Base-by-base conservation (phyloP, 2,329 filamentous ascomycete genomes). In the Hansfordia pulvinata region DNA sequence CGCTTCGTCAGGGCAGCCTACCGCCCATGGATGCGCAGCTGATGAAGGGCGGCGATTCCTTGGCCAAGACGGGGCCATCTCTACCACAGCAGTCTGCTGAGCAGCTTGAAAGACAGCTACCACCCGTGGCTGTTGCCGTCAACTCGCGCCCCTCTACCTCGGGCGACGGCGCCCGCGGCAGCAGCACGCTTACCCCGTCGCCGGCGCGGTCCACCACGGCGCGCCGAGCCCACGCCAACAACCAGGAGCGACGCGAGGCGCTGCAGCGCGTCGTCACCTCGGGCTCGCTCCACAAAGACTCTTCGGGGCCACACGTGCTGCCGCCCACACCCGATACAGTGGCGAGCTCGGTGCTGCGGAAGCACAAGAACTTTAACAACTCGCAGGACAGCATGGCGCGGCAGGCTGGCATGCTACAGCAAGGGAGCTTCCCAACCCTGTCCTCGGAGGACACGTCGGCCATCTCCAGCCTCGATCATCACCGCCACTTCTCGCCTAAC, bases 271-370 rank as follows among this genome's bases (percentile, higher is more conserved):
- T 70, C 6, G 40, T 59, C 17, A 69, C 64, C 0, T 60, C 64
- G 17, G 53, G 53, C n/a, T 40, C 52, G 30, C 32, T 52, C 39
- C 33, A 50, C 5, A 47, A 47, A 34, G 58, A 53, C 47, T 52
- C 38, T 32, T 57, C 26, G 2, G 50, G 56, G 28, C 53, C 58
- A 5, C 56, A 60, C 11, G 47, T 46, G 11, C 47, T 72, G 2
- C 69, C 69, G 8, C 69, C 69, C 0, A 73, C 69, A 0, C 69
- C 69, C 0, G 68, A 73, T 35, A 73, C 69, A 0, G 64, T 71
- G 12, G 69, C 68, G 2, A 69, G 64, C 3, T 62, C 63, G 2
- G 68, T 64, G 0, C 50, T 73, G 21, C 40, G 36, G 27, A 43
- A 39, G 12, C 42, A 44, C 14, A 30, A 41, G 11, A 28, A 33